Percentiles rank a stretch among this genome's conserved stretches.
These are phyloP conservation scores for Angophora floribunda DNA, from an alignment of 345 rosid genomes.

Conservation along the genomic window DNA sequence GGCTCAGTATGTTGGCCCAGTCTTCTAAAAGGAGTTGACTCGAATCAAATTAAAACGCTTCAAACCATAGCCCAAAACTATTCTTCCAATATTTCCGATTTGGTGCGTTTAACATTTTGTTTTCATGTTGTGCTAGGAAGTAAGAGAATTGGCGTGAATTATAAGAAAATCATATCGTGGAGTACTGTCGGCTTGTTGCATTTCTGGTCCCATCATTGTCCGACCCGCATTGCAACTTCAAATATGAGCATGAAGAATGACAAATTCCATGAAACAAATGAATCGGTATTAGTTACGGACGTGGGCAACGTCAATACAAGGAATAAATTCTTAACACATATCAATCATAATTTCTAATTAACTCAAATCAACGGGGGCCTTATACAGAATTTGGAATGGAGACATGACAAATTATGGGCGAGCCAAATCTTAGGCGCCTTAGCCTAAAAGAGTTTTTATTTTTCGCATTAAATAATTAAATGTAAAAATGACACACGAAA, in stretches of 20 bases:
- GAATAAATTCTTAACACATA: background rate
- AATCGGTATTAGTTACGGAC: background rate
- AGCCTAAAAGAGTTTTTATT: too few species aligned
- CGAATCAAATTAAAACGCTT: background rate
- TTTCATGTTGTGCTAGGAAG: background rate
- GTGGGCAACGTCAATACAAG: background rate
- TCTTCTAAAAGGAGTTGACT: background rate
- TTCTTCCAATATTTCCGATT: background rate
- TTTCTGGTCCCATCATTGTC: background rate
- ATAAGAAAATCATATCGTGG: background rate
- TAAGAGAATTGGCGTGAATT: background rate
- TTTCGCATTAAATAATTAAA: too few species aligned
- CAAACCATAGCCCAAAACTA: background rate
- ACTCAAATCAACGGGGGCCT: background rate
- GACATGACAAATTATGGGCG: too few species aligned
- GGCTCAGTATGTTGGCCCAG: rapidly evolving
- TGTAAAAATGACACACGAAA: too few species aligned
- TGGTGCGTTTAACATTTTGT: background rate
- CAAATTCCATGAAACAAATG: background rate
- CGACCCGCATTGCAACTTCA: background rate
- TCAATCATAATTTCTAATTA: background rate
- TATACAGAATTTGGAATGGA: too few species aligned
- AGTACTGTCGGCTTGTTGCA: background rate
- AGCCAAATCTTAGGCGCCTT: too few species aligned
- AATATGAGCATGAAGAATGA: background rate